phyloP scores from a whole-genome alignment of 208 protist genomes.

The Crithidia expoeki region DNA sequence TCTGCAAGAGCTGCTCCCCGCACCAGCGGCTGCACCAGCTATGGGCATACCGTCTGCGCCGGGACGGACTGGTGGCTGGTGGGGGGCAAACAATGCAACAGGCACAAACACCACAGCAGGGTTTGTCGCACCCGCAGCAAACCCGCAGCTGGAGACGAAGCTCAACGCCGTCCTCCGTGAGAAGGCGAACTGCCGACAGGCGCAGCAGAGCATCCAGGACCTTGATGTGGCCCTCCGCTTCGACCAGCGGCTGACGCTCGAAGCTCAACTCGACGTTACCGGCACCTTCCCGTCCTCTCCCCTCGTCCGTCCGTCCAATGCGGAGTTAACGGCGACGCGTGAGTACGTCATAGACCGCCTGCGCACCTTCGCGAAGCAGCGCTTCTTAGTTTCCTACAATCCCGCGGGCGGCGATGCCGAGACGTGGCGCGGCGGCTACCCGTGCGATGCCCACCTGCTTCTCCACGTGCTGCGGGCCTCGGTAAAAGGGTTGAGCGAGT shows the following conservation, averaged over 20 bases:
- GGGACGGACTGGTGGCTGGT: conserved; percentile 3
- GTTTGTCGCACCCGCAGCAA: not conserved
- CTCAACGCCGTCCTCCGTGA: conserved; percentile 39
- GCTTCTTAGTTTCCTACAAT: conserved; percentile 52
- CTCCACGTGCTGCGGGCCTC: conserved; percentile 75
- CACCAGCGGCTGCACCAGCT: conserved; percentile 1
- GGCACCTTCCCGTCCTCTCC: conserved; percentile 49
- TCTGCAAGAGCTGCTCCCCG: conserved; percentile 52
- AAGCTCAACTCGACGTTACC: conserved; percentile 59
- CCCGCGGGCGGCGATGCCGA: conserved; percentile 49
- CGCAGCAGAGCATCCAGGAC: conserved; percentile 42
- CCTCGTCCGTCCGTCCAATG: conserved; percentile 17
- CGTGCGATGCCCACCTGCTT: conserved; percentile 76
- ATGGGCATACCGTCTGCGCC: conserved; percentile 2
- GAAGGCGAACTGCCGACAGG: conserved; percentile 36
- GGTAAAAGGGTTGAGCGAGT: conserved; percentile 59
- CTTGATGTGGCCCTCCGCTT: conserved; percentile 57
- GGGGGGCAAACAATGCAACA: conserved; percentile 12
- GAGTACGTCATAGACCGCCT: conserved; percentile 70
- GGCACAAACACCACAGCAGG: not conserved
- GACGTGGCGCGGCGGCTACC: conserved; percentile 57
- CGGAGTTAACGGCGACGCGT: conserved; percentile 44
- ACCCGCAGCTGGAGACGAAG: conserved; percentile 35
- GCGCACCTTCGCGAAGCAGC: conserved; percentile 53
- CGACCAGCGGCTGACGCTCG: conserved; percentile 73